Base-by-base conservation (phyloP, 257 asterid species). In the Nicotiana otophora region DNA sequence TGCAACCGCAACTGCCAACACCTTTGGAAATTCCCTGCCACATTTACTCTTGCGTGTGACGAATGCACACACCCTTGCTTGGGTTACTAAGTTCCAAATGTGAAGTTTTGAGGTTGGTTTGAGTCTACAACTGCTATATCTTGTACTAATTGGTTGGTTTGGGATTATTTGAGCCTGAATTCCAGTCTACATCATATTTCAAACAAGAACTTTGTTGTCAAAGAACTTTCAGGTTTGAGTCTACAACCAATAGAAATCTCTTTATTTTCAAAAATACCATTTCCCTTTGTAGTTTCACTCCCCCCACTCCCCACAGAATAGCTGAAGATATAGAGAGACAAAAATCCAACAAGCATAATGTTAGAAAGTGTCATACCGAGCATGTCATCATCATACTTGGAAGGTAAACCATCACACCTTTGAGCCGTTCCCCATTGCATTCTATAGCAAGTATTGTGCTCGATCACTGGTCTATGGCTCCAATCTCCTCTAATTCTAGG, bases 381-480 rank as follows among this genome's bases (percentile, higher is more conserved):
- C 91, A 89, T 90, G 86, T 94, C 98, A 76, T 93, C 97, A 3
- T 93, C 97, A 58, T 78, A 83, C 88, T 85, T 92, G 82, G 98
- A 94, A 57, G 93, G 94, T 77, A 88, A 81, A 82, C 98, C 99
- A 88, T 96, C 97, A 84, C 99, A 94, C 89, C 98, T 91, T 83
- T 93, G 98, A 88, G 97, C 90, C 8, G 84, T 81, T 63, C 98
- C 98, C 99, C 99, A 96, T 86, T 96, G 99, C 99, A 96, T 94
- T 82, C 99, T 94, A 81, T 93, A 96, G 85, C 98, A 96, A 6
- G 97, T 94, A 88, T 94, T 96, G 83, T 96, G 99, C 89, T 96
- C 98, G 81, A 96, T 92, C 55, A 96, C 98, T 62, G 97, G 97
- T 81, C 87, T 94, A 66, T 87, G 97, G 82, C 98, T 96, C 98